Evolutionary conservation across 495 filamentous ascomycete species (phyloP), one percentile per base, ranked within the genome.

Genomic region (Aspergillus funiculosus): DNA sequence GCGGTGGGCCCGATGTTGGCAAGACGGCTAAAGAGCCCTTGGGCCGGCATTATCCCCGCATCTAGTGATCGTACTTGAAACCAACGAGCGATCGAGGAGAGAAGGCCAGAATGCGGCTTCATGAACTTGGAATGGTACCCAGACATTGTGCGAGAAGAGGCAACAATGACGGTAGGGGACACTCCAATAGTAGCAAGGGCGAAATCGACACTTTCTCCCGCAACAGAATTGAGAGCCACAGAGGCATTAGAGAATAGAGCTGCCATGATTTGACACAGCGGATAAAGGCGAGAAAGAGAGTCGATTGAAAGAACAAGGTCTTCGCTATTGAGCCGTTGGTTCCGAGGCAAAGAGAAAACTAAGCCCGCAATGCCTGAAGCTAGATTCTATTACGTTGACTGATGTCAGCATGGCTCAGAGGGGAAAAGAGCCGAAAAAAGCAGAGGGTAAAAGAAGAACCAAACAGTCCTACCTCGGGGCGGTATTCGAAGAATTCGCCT

Each of bases 241-340:
- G 89, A 89, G 26, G 87, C 77, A 56, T 91, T 89, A 17, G 79
- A 84, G 62, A 76, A 90, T 4, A 99, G 77, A 0, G 91, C 89
- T 17, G 82, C 81, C 48, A 97, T 74, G 11, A 89, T 87, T 38
- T 89, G 75, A 35, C 81, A 77, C 11, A 97, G 77, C 1, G 87
- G 76, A 63, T 94, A 94, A 0, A 82, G 80, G 34, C 81, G 74
- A 2, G 83, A 83, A 17, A 97, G 80, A 2, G 85, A 82, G 50
- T 91, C 87, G 28, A 87, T 87, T 0, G 91, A 83, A n/a, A 96
- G 76, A 59, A 99, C 87, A 19, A 94, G 68, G 56, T 99, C 92
- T 2, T 77, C 71, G 4, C 81, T 69, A 8, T 62, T 76, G 46
- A 95, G 71, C 27, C 86, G 81, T 57, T 95, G 83, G 20, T 66